These are phyloP conservation scores for Quercus aquifolioides DNA, from an alignment of 306 rosid species.

Conservation along the genomic window DNA sequence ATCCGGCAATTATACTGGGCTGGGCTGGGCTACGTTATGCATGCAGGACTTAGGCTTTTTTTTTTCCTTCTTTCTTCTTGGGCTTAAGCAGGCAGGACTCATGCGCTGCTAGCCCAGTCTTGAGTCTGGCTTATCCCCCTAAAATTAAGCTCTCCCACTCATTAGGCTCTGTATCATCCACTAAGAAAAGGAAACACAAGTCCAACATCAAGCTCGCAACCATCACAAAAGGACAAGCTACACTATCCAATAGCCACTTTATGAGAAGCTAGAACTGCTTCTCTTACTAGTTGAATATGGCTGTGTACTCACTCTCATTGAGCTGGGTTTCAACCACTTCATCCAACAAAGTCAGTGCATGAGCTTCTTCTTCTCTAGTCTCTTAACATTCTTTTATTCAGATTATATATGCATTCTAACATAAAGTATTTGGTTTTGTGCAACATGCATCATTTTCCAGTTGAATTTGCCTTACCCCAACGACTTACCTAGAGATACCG, in stretches of 20 bases:
- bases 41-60: too few species aligned
- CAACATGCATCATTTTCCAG: constrained; percentile 35
- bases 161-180: constrained; percentile 12
- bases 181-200: neutral
- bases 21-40: too few species aligned
- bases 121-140: too few species aligned
- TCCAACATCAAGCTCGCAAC: constrained; percentile 18
- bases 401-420: neutral
- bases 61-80: too few species aligned
- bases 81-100: too few species aligned
- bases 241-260: constrained; percentile 23
- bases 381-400: neutral
- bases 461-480: constrained; percentile 44
- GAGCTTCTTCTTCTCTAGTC: neutral
- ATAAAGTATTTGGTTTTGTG: neutral
- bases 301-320: constrained; percentile 56
- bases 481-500: constrained; percentile 37
- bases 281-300: constrained; percentile 46
- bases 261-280: constrained; percentile 30
- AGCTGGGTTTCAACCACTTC: constrained; percentile 51
- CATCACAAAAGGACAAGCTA: constrained; percentile 29
- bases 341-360: constrained; percentile 51
- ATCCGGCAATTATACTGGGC: too few species aligned
- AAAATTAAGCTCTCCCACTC: neutral
- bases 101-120: too few species aligned